Evolutionary conservation across 768 basidiomycete genomes (phyloP).

Genomic region (Saitozyma podzolica): DNA sequence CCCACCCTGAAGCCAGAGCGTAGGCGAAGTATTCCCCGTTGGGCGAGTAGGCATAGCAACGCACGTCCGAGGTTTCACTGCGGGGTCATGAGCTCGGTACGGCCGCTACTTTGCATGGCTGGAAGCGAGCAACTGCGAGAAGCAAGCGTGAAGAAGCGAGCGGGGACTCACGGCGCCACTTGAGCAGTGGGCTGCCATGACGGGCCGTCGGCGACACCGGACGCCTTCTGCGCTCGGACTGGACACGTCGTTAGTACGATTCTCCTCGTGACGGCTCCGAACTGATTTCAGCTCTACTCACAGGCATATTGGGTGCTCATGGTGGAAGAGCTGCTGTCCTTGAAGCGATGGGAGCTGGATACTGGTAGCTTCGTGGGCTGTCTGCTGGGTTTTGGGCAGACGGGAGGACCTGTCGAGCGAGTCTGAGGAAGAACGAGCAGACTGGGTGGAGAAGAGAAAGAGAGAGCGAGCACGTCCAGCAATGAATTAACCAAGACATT

Average conservation of each 20-base stretch:
- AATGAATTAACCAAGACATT: no score
- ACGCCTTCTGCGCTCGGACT: constrained; percentile 93
- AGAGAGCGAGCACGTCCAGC: no score
- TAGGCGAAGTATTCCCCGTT: constrained; percentile 88
- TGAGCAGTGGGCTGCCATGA: constrained; percentile 67
- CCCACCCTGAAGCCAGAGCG: constrained; percentile 72
- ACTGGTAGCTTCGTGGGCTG: neutral
- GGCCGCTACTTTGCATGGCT: no score
- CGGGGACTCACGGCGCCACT: constrained; percentile 54
- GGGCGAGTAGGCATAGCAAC: constrained; percentile 76
- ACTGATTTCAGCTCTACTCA: constrained; percentile 12
- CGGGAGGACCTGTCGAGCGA: no score
- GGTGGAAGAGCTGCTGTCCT: neutral
- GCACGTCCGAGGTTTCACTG: constrained; percentile 57
- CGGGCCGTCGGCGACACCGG: constrained; percentile 83
- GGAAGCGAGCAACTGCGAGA: neutral
- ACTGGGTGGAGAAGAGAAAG: no score
- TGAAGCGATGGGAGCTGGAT: neutral
- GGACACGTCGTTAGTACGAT: neutral
- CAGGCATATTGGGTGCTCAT: constrained; percentile 37
- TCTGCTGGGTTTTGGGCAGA: no score
- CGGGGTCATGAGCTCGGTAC: constrained; percentile 12
- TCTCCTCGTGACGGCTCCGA: no score
- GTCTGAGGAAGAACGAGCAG: no score
- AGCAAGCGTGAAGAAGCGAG: neutral